Conservation (phyloP, 345 rosid species). For the Stellera chamaejasme region DNA sequence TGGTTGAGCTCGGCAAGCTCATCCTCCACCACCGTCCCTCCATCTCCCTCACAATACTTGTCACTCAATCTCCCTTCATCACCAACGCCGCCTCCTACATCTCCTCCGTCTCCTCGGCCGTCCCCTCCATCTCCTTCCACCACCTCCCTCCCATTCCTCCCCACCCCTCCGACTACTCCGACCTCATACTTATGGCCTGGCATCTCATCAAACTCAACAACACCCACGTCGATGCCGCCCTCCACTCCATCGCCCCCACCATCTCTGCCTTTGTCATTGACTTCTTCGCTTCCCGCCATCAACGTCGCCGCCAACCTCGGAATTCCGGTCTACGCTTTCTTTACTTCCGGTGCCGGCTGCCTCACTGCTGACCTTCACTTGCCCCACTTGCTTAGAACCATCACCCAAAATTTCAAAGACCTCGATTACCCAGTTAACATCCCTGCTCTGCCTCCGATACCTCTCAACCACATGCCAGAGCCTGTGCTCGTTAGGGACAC, state of each 20-base stretch:
- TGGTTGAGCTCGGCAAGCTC: conserved; percentile 29
- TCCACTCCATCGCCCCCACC: conserved; percentile 14
- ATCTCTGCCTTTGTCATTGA: conserved; percentile 28
- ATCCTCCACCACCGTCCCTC: conserved; percentile 16
- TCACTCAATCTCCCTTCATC: no score
- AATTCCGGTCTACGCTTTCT: conserved; percentile 24
- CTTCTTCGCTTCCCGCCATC: conserved; percentile 18
- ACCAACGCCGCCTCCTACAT: conserved; percentile 10
- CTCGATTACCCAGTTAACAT: not conserved
- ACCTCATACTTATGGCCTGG: conserved; percentile 4
- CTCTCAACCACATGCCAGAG: conserved; percentile 10
- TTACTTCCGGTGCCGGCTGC: conserved; percentile 9
- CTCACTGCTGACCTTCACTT: conserved; percentile 19
- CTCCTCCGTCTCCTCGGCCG: conserved; percentile 12
- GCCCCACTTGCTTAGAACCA: not conserved
- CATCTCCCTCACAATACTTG: no score
- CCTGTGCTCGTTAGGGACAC: no score
- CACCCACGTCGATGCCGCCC: not conserved
- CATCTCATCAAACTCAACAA: no score
- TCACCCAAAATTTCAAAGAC: not conserved
- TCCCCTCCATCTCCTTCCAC: conserved; percentile 23
- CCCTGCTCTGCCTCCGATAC: conserved; percentile 21
- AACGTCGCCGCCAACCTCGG: conserved; percentile 15
- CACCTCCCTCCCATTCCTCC: not conserved
- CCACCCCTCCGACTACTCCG: not conserved